These are phyloP conservation scores for Dentipellis sp. DNA, from an alignment of 768 basidiomycete genomes.

Conservation along the genomic window DNA sequence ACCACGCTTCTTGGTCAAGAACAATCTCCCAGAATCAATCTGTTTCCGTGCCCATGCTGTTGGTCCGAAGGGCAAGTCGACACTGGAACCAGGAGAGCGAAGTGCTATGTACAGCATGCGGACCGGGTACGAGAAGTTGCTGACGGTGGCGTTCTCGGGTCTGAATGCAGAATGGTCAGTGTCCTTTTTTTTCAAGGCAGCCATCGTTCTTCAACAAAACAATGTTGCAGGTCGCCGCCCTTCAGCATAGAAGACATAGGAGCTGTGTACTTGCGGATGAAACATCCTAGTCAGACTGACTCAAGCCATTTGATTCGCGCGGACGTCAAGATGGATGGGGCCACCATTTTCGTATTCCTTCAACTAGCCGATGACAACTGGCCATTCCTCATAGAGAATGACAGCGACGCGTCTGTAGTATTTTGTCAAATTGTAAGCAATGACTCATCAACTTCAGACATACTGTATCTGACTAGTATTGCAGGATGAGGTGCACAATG, in stretches of 20 bases:
- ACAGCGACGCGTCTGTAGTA: slow-evolving; percentile 59
- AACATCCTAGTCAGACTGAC: slow-evolving; percentile 28
- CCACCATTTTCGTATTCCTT: slow-evolving; percentile 84
- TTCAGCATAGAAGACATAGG: slow-evolving; percentile 92
- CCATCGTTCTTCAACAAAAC: too few relatives aligned
- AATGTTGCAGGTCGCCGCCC: slow-evolving; percentile 68
- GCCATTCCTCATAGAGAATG: slow-evolving; percentile 90
- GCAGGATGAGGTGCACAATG: slow-evolving; percentile 24
- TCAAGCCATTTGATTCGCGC: slow-evolving; percentile 53
- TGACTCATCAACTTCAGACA: not conserved
- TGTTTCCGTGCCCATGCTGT: slow-evolving; percentile 82
- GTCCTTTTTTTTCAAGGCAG: not conserved
- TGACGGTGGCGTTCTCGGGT: slow-evolving; percentile 84
- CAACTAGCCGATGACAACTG: slow-evolving; percentile 58
- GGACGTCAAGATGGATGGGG: slow-evolving; percentile 75
- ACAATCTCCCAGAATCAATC: slow-evolving; percentile 58
- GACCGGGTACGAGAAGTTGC: slow-evolving; percentile 56
- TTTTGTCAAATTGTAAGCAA: slow-evolving; percentile 65
- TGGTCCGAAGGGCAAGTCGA: slow-evolving; percentile 48
- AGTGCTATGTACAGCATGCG: slow-evolving; percentile 61
- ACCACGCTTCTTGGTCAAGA: slow-evolving; percentile 87
- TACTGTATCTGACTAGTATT: not conserved
- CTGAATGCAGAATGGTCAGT: slow-evolving; percentile 65
- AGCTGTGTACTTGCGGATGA: slow-evolving; percentile 62
- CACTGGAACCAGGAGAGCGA: slow-evolving; percentile 59